phyloP scores from a whole-genome alignment of 768 basidiomycete genomes.

The Megacollybia marginata region DNA sequence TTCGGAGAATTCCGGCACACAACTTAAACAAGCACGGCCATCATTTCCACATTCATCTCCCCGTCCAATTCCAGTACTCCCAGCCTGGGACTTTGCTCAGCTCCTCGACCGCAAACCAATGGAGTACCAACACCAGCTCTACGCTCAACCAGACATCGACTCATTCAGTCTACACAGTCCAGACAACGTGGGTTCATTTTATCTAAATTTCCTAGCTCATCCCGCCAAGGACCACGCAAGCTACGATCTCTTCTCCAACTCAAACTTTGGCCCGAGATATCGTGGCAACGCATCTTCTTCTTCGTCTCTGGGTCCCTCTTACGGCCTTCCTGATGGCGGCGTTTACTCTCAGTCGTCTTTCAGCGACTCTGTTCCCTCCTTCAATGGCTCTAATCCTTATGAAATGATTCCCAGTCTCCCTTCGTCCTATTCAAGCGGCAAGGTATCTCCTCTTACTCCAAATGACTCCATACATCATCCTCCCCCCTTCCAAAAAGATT shows the following conservation, averaged over 20 bases:
- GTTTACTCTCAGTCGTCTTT: constrained; percentile 57
- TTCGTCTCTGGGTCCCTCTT: constrained; percentile 55
- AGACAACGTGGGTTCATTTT: constrained; percentile 26
- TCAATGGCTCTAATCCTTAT: constrained; percentile 50
- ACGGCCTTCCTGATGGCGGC: constrained; percentile 41
- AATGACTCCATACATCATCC: constrained; percentile 50
- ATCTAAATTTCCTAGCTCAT: neutral
- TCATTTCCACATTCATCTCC: neutral
- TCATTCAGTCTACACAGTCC: constrained; percentile 38
- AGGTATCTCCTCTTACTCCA: constrained; percentile 65
- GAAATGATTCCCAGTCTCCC: constrained; percentile 58
- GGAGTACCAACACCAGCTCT: constrained; percentile 50
- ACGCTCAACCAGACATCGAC: constrained; percentile 47
- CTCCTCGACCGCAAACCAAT: constrained; percentile 34
- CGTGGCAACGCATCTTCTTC: constrained; percentile 67
- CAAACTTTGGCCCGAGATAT: constrained; percentile 35
- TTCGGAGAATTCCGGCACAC: no score
- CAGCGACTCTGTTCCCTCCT: constrained; percentile 51
- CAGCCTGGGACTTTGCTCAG: constrained; percentile 34
- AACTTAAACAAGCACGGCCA: no score
- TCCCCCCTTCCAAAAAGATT: constrained; percentile 49
- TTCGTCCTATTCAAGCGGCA: constrained; percentile 64
- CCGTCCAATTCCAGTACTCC: neutral
- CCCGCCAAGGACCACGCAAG: constrained; percentile 26
- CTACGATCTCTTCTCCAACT: constrained; percentile 60